Evolutionary conservation across 345 rosid genomes (phyloP), one percentile per base, ranked within the genome.

Genomic region (Turritis glabra): DNA sequence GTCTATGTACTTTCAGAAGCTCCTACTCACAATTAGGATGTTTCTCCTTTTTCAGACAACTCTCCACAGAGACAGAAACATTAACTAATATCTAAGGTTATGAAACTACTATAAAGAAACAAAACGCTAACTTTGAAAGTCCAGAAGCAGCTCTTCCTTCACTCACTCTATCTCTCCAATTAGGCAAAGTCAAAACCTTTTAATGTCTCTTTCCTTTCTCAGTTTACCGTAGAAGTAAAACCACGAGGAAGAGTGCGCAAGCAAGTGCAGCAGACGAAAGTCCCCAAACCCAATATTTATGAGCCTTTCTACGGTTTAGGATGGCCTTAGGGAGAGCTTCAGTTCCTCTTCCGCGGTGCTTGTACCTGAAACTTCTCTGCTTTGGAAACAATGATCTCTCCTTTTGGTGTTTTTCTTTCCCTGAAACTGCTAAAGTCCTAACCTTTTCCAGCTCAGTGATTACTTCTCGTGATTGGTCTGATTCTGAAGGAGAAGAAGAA

Each of bases 241-340:
- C 82, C 2, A 80, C 74, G 0, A 66, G 76, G 29, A 82, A 5
- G 32, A 87, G 41, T 44, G 77, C 32, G 71, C 85, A 35, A 59
- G 86, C 88, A 43, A 82, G 72, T 37, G 80, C 55, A 18, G 88
- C 90, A 30, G 85, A 89, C 0, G 89, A 78, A 21, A 77, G 81
- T n/a, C 81, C 92, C 87, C 88, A 89, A 41, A 80, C 55, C 97
- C 91, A 89, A 72, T 90, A 86, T 52, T 17, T 77, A 72, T 85
- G 87, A 6, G 91, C 74, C 82, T 71, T 92, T 75, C 87, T 89
- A 58, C 85, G 83, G 89, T 82, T 90, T 77, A 85, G 62, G 58
- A 89, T 84, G 40, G 84, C 89, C 78, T 84, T 96, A 5, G 97
- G 96, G 47, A 87, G 79, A 4, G 89, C 78, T 52, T 88, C 92